Base-by-base conservation (phyloP, 495 filamentous ascomycete species). In the Cudoniella acicularis region DNA sequence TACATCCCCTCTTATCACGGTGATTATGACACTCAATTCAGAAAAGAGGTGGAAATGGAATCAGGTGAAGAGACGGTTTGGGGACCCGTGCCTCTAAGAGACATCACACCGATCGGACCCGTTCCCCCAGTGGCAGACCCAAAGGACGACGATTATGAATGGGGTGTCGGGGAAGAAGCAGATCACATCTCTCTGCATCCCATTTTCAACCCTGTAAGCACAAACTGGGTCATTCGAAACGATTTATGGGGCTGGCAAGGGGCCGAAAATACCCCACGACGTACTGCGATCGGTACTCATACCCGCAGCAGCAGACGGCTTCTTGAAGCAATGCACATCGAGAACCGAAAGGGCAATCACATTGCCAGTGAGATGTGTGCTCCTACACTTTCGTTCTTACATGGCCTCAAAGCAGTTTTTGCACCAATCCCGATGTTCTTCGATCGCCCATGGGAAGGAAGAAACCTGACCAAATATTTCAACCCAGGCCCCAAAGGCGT, bases 81-180 rank as follows among this genome's bases (percentile, higher is more conserved):
- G 88, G 87, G 86, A 0, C 72, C 87, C 10, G 78, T 77, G 0
- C 69, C 76, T 2, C 59, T 78, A 0, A 67, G 75, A 1, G 76
- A 77, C 17, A 79, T 89, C 52, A 73, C 72, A 22, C 84, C 87
- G 0, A 62, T 83, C 18, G 88, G 87, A 18, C 85, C 83, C 4
- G 69, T 74, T 6, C 80, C 83, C 0, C 87, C 86, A 21, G 77
- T 82, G 0, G 50, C 63, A 11, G 62, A 72, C 0, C 75, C 84
- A 2, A 74, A 80, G 20, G 64, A 83, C 2, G 88, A 91, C 67
- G 67, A 82, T 41, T 89, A 85, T 68, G 63, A 75, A 50, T 91
- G 87, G 88, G 89, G 89, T 20, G 81, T 89, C 11, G 85, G 80
- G 49, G 88, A 91, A 71, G 85, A 89, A 53, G 89, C 89, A 20